Evolutionary conservation across 805 yeast genomes (phyloP).

Genomic region (Kodamaea laetipori): DNA sequence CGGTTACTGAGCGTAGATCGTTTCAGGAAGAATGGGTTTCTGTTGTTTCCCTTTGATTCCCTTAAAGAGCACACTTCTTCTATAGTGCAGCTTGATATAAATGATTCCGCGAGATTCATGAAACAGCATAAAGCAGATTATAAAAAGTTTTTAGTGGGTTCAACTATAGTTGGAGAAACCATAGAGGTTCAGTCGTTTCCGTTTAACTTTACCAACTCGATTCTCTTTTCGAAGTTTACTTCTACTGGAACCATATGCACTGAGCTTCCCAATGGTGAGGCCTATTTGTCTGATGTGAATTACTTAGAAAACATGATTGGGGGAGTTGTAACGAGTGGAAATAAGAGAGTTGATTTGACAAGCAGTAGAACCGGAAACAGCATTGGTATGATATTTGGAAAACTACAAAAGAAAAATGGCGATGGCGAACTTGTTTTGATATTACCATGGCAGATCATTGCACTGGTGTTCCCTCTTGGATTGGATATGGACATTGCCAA

Average conservation of each 20-base stretch:
- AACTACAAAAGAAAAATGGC: conserved; percentile 41
- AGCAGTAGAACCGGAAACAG: too few species aligned
- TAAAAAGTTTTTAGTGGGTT: conserved; percentile 1
- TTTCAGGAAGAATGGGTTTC: conserved; percentile 27
- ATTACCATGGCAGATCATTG: conserved; percentile 29
- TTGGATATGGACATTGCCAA: background rate
- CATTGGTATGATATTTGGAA: conserved; percentile 44
- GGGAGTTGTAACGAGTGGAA: conserved; percentile 28
- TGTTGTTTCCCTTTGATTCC: conserved; percentile 23
- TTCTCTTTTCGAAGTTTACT: conserved; percentile 28
- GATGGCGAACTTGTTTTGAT: conserved; percentile 46
- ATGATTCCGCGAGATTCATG: conserved; percentile 1
- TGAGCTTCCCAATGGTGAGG: conserved; percentile 19
- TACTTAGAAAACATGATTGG: conserved; percentile 51
- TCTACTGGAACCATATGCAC: conserved; percentile 25
- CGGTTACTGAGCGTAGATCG: conserved; percentile 13
- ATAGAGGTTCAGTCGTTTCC: conserved; percentile 21
- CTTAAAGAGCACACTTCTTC: conserved; percentile 7
- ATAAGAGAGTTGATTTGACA: too few species aligned
- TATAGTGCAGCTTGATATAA: conserved; percentile 3
- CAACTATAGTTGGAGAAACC: conserved; percentile 3
- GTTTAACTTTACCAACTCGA: conserved; percentile 34
- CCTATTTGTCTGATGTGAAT: conserved; percentile 40
- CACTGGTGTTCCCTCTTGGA: conserved; percentile 4
- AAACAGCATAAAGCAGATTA: conserved; percentile 8